A percentile compares a stretch with the other conserved stretches of the same genome.
phyloP scores from a whole-genome alignment of 164 flowering plant species.

The Sedum album region DNA sequence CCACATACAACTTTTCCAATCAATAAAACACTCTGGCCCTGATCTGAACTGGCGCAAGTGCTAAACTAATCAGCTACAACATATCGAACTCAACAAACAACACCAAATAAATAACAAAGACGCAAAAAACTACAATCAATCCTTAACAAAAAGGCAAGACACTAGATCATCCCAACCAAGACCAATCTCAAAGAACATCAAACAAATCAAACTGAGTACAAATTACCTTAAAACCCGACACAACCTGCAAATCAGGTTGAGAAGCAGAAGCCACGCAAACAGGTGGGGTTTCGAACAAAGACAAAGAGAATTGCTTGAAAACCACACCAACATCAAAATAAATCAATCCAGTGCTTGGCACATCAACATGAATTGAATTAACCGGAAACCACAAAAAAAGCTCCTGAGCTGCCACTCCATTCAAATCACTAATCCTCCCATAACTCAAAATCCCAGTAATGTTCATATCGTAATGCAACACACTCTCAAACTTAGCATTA shows the following conservation, averaged over 20 bases:
- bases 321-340: slow-evolving; percentile 50
- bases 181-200: neutral
- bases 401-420: slow-evolving; percentile 48
- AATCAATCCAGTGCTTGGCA: slow-evolving; percentile 45
- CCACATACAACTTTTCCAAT: no score
- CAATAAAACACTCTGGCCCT: no score
- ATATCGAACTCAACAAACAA: no score
- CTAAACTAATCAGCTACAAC: no score
- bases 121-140: no score
- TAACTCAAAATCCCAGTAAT: slow-evolving; percentile 27
- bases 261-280: neutral
- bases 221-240: neutral
- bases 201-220: neutral
- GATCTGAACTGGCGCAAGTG: no score
- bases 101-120: no score
- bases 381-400: slow-evolving; percentile 59
- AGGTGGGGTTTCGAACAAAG: slow-evolving; percentile 21
- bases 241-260: neutral
- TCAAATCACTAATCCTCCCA: slow-evolving; percentile 31
- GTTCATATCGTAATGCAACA: slow-evolving; percentile 35
- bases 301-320: slow-evolving; percentile 44
- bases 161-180: neutral
- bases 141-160: neutral
- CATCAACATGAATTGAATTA: slow-evolving; percentile 37
- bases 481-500: slow-evolving; percentile 45